phyloP scores from a whole-genome alignment of 176 grass and related monocot genomes.

The Themeda triandra region DNA sequence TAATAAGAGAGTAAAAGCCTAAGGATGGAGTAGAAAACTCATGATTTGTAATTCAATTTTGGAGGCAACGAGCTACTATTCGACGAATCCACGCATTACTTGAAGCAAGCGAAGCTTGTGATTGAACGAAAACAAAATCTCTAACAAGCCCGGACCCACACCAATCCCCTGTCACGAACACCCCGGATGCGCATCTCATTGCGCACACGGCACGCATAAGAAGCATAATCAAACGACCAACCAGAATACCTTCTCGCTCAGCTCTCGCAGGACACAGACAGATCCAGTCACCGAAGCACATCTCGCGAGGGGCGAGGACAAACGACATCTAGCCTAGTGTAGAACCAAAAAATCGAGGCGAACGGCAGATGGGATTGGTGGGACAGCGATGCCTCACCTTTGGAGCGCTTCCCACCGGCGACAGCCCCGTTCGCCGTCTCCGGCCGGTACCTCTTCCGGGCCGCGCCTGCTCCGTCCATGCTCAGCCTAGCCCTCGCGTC shows the following conservation, averaged over 20 bases:
- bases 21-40: neutral
- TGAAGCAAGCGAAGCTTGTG: neutral
- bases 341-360: neutral
- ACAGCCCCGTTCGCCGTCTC: constrained; percentile 40
- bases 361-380: neutral
- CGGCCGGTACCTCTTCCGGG: constrained; percentile 49
- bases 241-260: neutral
- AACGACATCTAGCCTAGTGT: neutral
- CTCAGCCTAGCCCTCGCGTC: constrained; percentile 7
- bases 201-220: neutral
- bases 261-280: neutral
- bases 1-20: neutral
- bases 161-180: neutral
- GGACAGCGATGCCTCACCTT: constrained; percentile 29
- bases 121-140: neutral
- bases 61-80: neutral
- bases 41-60: neutral
- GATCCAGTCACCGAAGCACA: constrained; percentile 6
- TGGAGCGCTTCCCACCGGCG: constrained; percentile 51
- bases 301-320: neutral
- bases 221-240: neutral
- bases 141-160: neutral
- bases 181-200: neutral
- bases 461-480: constrained; percentile 51
- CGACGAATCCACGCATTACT: neutral